Percentiles rank a stretch among this genome's conserved stretches.
These are phyloP conservation scores for Xylaria sp. DNA, from an alignment of 2,329 filamentous ascomycete species.

Conservation along the genomic window DNA sequence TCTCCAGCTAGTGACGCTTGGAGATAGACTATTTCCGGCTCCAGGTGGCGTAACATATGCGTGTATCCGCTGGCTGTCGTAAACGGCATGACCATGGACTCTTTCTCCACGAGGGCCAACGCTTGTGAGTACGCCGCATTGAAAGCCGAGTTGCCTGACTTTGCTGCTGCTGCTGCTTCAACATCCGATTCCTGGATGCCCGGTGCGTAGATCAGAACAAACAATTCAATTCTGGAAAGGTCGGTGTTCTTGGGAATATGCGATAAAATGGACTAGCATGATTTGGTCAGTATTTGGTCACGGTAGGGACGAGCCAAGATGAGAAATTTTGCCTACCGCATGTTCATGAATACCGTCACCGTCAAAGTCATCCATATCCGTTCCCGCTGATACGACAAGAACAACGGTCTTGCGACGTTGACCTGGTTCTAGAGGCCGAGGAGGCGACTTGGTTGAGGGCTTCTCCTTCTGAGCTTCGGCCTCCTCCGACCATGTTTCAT, in stretches of 20 bases:
- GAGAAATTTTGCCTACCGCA: slow-evolving; percentile 55
- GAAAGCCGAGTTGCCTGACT: slow-evolving; percentile 58
- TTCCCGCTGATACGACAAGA: slow-evolving; percentile 79
- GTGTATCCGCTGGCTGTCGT: slow-evolving; percentile 76
- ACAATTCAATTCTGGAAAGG: slow-evolving; percentile 67
- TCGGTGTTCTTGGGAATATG: slow-evolving; percentile 77
- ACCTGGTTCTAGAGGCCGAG: slow-evolving; percentile 30
- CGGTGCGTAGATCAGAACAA: slow-evolving; percentile 86
- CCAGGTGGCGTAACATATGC: slow-evolving; percentile 79
- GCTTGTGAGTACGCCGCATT: slow-evolving; percentile 78
- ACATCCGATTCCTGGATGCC: slow-evolving; percentile 62
- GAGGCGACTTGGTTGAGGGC: slow-evolving; percentile 31
- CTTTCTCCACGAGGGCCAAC: slow-evolving; percentile 71
- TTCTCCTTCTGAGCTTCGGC: slow-evolving; percentile 61
- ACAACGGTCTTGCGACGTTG: slow-evolving; percentile 73
- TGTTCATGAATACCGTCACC: slow-evolving; percentile 66
- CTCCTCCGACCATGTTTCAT: slow-evolving; percentile 89
- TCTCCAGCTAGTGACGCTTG: slow-evolving; percentile 77
- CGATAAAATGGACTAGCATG: slow-evolving; percentile 70
- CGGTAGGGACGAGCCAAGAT: not conserved
- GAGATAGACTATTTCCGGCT: slow-evolving; percentile 81
- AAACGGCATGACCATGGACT: slow-evolving; percentile 83
- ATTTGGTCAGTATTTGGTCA: slow-evolving; percentile 4
- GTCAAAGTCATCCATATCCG: slow-evolving; percentile 51
- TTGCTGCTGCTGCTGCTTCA: slow-evolving; percentile 43